phyloP scores from a whole-genome alignment of 2,329 filamentous ascomycete genomes.

The Arachnopeziza araneosa region DNA sequence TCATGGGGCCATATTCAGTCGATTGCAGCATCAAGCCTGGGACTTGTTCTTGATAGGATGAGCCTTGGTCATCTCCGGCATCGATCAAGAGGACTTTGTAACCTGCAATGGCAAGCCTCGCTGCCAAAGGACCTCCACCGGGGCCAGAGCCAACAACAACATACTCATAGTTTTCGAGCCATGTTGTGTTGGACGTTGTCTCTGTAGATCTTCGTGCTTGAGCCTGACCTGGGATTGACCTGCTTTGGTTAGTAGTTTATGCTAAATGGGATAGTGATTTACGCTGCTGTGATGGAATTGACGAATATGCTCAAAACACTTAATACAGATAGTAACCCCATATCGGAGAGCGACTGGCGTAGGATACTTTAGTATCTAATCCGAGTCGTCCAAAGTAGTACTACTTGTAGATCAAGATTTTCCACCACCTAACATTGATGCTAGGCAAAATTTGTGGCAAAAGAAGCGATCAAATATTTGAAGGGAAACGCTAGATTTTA shows the following conservation, averaged over 20 bases:
- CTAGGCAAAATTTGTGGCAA: too few relatives aligned
- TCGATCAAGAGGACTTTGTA: conserved; percentile 48
- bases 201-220: not conserved
- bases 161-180: not conserved
- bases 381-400: too few relatives aligned
- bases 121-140: conserved; percentile 45
- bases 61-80: conserved; percentile 46
- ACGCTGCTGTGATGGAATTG: not conserved
- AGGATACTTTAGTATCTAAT: not conserved
- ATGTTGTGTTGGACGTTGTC: not conserved
- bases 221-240: not conserved
- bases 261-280: not conserved
- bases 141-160: not conserved
- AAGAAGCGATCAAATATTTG: not conserved
- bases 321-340: not conserved
- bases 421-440: too few relatives aligned
- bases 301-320: not conserved
- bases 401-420: too few relatives aligned
- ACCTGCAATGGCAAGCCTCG: conserved; percentile 45
- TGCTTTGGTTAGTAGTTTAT: not conserved
- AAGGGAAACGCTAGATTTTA: not conserved
- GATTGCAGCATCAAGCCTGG: not conserved
- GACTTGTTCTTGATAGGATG: conserved; percentile 18
- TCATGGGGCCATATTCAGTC: conserved; percentile 23
- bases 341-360: not conserved